These are phyloP conservation scores for Boeremia lycopersici DNA, from an alignment of 2,329 filamentous ascomycete species.

Conservation along the genomic window DNA sequence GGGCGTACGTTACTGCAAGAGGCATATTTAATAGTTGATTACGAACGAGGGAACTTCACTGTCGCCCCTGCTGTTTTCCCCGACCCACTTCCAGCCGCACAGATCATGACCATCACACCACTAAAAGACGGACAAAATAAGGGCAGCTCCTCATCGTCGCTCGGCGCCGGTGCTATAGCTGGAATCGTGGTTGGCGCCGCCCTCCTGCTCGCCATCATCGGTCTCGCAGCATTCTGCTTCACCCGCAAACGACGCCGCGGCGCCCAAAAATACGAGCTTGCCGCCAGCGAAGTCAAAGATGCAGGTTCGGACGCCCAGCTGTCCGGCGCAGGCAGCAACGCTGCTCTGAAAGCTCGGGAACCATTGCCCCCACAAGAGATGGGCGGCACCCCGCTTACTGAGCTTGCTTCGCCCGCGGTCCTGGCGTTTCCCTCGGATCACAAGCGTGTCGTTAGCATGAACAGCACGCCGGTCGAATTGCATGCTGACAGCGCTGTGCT, in stretches of 20 bases:
- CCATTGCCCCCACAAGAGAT: constrained; percentile 27
- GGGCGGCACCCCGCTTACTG: constrained; percentile 31
- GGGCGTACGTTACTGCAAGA: constrained; percentile 73
- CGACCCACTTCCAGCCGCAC: constrained; percentile 36
- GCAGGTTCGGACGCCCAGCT: constrained; percentile 16
- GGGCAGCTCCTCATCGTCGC: constrained; percentile 7
- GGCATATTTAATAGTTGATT: constrained; percentile 59
- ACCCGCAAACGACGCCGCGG: constrained; percentile 24
- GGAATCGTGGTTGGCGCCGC: constrained; percentile 40
- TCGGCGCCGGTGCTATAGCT: constrained; percentile 38
- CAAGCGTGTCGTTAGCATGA: constrained; percentile 29
- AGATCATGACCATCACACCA: constrained; percentile 37
- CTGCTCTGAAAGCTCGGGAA: constrained; percentile 21
- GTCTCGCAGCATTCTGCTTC: constrained; percentile 31
- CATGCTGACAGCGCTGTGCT: constrained; percentile 19
- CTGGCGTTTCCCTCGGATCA: constrained; percentile 22
- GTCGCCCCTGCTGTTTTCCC: constrained; percentile 48
- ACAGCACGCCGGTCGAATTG: constrained; percentile 33
- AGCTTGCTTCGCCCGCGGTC: constrained; percentile 26
- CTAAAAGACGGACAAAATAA: neutral
- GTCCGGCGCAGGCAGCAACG: neutral
- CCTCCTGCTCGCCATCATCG: constrained; percentile 23
- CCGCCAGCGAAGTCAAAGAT: constrained; percentile 28
- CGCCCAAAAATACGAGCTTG: constrained; percentile 28
- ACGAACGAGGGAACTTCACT: constrained; percentile 55